Evolutionary conservation across 2,329 filamentous ascomycete species (phyloP), one percentile per base, ranked within the genome.

Genomic region (Xylaria sp.): DNA sequence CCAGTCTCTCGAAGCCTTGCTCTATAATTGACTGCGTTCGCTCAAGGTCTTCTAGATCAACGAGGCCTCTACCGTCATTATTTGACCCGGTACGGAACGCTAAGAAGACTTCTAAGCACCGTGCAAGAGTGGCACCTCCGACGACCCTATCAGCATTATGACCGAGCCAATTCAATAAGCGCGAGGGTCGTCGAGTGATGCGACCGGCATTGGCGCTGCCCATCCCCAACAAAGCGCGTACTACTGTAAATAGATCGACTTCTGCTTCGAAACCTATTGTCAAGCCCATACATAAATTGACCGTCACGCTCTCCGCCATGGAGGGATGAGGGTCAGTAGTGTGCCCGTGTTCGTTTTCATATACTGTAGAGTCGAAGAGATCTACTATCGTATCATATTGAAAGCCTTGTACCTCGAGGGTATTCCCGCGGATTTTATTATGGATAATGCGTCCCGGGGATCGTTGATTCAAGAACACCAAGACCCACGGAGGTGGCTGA

Each of bases 1-100:
- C 65, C 42, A 68, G 21, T 19, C 11, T 64, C n/a, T 64, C 61
- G 19, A 68, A 64, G 1, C 60, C 42, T 34, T 45, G 34, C n/a
- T 64, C 65, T 36, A 64, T 48, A 27, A 45, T 48, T 47, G 6
- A 54, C 34, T 59, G 65, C 7, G 45, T 27, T 36, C 45, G 30
- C 30, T 63, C 55, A 27, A 60, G 39, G n/a, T 4, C 39, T 1
- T 59, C 19, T 17, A 21, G 39, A 30, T 64, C 48, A 19, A 14
- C 19, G 2, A 11, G 17, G 27, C 14, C 30, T 12, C 27, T 9
- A 11, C 11, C 11, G 12, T 34, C 12, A 9, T 12, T 21, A 21
- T 19, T 19, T 3, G n/a, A 14, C 2, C n/a, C 11, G 4, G 14
- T 12, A 24, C 7, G 6, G 2, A 4, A 11, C 3, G 5, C 4